A percentile compares a stretch with the other conserved stretches of the same genome.
Conservation (phyloP, 768 basidiomycete species). For the Panaeolus cyanescens region DNA sequence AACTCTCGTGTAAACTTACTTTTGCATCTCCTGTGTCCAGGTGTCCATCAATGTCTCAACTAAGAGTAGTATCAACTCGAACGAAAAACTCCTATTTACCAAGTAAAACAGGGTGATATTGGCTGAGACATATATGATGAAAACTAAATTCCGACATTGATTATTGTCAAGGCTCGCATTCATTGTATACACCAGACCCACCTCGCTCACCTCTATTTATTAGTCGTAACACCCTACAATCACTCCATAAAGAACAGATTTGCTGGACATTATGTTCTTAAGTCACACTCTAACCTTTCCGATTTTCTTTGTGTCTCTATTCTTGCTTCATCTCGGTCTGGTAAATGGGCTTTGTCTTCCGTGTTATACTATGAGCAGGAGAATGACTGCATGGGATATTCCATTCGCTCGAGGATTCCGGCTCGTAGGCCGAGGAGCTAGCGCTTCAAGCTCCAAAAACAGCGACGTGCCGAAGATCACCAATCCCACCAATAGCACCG, state of each 20-base stretch:
- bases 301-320: not conserved
- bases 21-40: too few species aligned
- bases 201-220: too few species aligned
- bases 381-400: slow-evolving; percentile 2
- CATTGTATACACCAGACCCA: too few species aligned
- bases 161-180: too few species aligned
- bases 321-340: not conserved
- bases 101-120: not conserved
- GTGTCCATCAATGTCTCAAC: not conserved
- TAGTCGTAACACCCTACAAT: not conserved
- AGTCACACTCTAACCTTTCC: not conserved
- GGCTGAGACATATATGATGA: too few species aligned
- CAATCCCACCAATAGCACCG: slow-evolving; percentile 34
- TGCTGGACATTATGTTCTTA: not conserved
- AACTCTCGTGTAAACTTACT: too few species aligned
- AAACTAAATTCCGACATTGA: too few species aligned
- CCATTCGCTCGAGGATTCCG: not conserved
- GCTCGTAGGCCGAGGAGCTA: not conserved
- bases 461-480: slow-evolving; percentile 36
- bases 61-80: not conserved
- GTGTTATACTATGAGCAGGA: not conserved
- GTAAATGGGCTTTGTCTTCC: slow-evolving; percentile 1
- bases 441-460: slow-evolving; percentile 35
- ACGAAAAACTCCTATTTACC: not conserved
- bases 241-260: not conserved